Conservation (phyloP, 169 alveolate genomes). For the Plasmodium sp. region DNA sequence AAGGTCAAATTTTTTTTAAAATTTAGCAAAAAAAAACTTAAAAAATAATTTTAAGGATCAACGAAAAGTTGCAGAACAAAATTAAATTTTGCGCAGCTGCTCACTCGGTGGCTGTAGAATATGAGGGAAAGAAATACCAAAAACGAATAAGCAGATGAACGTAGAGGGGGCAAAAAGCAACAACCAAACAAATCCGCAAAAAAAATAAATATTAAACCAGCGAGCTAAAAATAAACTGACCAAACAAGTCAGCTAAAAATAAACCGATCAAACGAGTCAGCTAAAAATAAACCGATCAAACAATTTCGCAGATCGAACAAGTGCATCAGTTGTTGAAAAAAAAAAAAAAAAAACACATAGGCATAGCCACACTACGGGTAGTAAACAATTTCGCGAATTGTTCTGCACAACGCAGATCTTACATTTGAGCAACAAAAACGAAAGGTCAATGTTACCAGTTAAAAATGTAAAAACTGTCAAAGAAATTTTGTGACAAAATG, state of each 20-base stretch:
- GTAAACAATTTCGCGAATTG: slow-evolving; percentile 6
- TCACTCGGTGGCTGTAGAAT: background rate
- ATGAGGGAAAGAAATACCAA: background rate
- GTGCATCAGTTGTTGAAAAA: background rate
- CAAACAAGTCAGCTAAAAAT: background rate
- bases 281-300: background rate
- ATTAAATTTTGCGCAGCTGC: background rate
- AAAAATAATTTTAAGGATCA: slow-evolving; percentile 4
- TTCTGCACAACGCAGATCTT: background rate
- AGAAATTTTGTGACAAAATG: background rate
- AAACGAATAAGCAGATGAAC: background rate
- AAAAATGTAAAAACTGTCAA: slow-evolving; percentile 5
- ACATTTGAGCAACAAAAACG: slow-evolving; percentile 1
- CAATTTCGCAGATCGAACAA: background rate
- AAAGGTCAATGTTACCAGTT: background rate
- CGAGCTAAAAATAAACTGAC: background rate
- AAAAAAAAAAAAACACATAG: background rate
- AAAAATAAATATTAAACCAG: background rate
- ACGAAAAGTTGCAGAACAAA: background rate
- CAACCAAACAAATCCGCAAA: background rate
- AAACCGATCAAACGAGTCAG: background rate
- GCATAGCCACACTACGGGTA: background rate
- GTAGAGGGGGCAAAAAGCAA: background rate
- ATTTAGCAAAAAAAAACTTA: slow-evolving; percentile 8
- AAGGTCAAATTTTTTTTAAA: background rate